Conservation (phyloP, 257 asterid species). For the Leonotis leonurus region DNA sequence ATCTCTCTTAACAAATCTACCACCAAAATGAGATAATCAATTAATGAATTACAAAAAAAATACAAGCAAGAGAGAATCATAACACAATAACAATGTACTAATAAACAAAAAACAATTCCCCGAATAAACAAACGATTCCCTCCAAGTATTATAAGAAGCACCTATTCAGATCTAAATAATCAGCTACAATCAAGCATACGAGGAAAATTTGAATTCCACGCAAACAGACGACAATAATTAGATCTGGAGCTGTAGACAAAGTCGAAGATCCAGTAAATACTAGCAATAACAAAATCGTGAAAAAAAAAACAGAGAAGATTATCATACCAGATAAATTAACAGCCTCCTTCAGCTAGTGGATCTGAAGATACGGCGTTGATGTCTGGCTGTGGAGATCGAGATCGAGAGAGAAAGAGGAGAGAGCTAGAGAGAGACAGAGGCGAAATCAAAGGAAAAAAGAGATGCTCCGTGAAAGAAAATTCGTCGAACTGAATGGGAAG, state of each 20-base stretch:
- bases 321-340: conserved; percentile 17
- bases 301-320: not conserved
- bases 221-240: too few species aligned
- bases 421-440: conserved; percentile 10
- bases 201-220: not conserved
- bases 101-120: not conserved
- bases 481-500: conserved; percentile 26
- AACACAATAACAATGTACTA: conserved; percentile 3
- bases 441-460: conserved; percentile 7
- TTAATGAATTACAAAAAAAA: not conserved
- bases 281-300: not conserved
- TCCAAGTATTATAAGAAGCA: not conserved
- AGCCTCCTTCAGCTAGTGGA: conserved; percentile 26
- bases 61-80: not conserved
- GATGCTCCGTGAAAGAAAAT: conserved; percentile 20
- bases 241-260: not conserved
- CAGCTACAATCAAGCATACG: not conserved
- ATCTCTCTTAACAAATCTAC: conserved; percentile 8
- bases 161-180: conserved; percentile 16
- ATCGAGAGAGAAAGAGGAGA: conserved; percentile 15
- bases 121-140: not conserved
- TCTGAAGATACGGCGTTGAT: conserved; percentile 24
- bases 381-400: conserved; percentile 14
- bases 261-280: conserved; percentile 11
- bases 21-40: not conserved